These are phyloP conservation scores for Breynia disticha DNA, from an alignment of 441 rosid genomes.

Conservation along the genomic window DNA sequence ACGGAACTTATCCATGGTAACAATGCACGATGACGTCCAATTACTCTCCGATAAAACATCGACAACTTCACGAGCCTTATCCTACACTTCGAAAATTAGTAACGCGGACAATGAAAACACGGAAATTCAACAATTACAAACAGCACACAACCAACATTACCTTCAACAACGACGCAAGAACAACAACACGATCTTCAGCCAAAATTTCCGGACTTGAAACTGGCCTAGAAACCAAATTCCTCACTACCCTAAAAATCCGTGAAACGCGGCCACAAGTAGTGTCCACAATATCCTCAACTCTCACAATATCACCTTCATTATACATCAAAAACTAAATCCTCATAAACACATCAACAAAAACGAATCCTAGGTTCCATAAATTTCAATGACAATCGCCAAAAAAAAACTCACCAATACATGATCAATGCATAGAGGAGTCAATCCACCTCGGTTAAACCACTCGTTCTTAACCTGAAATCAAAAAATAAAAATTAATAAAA, in stretches of 20 bases:
- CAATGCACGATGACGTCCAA: slow-evolving; percentile 65
- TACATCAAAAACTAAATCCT: slow-evolving; percentile 55
- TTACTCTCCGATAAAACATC: slow-evolving; percentile 52
- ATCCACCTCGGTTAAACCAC: slow-evolving; percentile 58
- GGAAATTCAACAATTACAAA: neutral
- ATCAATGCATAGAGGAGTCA: slow-evolving; percentile 58
- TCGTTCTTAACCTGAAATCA: slow-evolving; percentile 30
- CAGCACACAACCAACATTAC: slow-evolving; percentile 20
- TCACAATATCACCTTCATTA: slow-evolving; percentile 58
- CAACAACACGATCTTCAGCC: slow-evolving; percentile 34
- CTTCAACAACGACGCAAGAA: slow-evolving; percentile 46
- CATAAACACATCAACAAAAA: neutral
- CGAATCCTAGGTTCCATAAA: neutral
- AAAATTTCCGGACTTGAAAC: slow-evolving; percentile 28
- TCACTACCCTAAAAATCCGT: slow-evolving; percentile 42
- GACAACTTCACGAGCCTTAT: slow-evolving; percentile 48
- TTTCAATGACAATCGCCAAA: neutral
- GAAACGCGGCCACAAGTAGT: slow-evolving; percentile 40
- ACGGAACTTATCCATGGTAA: slow-evolving; percentile 51
- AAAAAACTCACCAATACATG: slow-evolving; percentile 44
- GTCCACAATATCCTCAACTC: slow-evolving; percentile 35
- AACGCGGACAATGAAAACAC: neutral
- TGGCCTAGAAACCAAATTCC: slow-evolving; percentile 36
- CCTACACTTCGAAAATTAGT: slow-evolving; percentile 27
- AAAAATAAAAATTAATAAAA: neutral